Evolutionary conservation across 2,329 filamentous ascomycete species (phyloP), one percentile per base, ranked within the genome.

Genomic region (Fusarium pseudoanthophilum): DNA sequence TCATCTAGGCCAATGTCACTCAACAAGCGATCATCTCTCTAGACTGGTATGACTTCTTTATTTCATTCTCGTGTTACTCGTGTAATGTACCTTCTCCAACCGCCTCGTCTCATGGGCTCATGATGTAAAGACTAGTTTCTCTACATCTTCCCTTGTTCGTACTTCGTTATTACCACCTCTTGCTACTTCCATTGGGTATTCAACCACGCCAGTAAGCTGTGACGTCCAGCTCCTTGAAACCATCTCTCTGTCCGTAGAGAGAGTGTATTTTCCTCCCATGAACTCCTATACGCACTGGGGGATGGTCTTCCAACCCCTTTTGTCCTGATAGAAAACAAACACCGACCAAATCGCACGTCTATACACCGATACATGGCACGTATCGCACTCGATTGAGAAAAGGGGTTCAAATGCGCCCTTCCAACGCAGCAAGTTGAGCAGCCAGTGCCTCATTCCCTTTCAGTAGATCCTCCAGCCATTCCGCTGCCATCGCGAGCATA

Each of bases 401-500:
- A 39, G 28, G 39, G 21, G 42, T 39, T 73, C 43, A 77, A 18
- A 60, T 37, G 66, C 65, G 75, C 39, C 74, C 76, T 63, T 81
- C 77, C 45, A 82, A 49, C 21, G 72, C 81, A n/a, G 83, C 83
- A 51, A 92, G 80, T 80, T 89, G 87, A n/a, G 79, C 80, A 64
- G 84, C 84, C 60, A 94, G 80, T 32, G 84, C 80, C 63, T 90
- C 84, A 78, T 97, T 97, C 9, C 91, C 93, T 43, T 87, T 83
- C 18, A 94, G 81, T 26, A 97, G 79, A 21, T 92, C 89, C 71
- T 95, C 90, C n/a, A 97, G 83, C 87, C 92, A 97, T 73, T 93
- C 91, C 20, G 91, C 92, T 7, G 93, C 89, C 82, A 95, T 92
- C 24, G 88, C 87, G 43, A 97, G 86, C 80, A 94, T 92, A 13